Conservation (phyloP, 2,329 filamentous ascomycete species). For the Graphilbum sp. region DNA sequence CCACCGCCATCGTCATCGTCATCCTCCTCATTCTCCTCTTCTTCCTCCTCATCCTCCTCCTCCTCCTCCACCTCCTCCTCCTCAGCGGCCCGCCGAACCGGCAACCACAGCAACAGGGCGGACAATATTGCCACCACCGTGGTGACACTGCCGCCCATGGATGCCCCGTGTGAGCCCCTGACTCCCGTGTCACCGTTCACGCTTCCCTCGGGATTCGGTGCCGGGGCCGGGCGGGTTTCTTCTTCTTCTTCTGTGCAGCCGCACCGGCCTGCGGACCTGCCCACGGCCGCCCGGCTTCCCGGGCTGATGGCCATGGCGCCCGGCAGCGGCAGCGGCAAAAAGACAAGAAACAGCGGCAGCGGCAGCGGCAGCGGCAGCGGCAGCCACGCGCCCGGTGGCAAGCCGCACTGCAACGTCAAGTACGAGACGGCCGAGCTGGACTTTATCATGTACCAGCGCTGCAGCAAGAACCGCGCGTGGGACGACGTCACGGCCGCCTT, state of each 20-base stretch:
- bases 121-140: conserved; percentile 6
- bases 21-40: conserved; percentile 1
- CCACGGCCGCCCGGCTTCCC: not conserved
- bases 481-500: conserved; percentile 10
- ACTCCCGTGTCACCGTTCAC: conserved; percentile 6
- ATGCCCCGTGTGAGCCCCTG: conserved; percentile 1
- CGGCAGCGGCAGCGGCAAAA: not conserved
- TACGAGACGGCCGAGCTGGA: conserved; percentile 12
- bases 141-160: conserved; percentile 4
- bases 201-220: not conserved
- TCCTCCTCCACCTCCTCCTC: not conserved
- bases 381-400: not conserved
- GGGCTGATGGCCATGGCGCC: not conserved
- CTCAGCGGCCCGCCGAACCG: conserved; percentile 1
- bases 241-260: too few relatives aligned
- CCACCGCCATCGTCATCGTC: not conserved
- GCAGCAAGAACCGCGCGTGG: conserved; percentile 11
- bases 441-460: conserved; percentile 13
- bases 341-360: too few relatives aligned
- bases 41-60: not conserved
- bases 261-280: too few relatives aligned
- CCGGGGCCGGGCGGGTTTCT: too few relatives aligned
- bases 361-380: too few relatives aligned
- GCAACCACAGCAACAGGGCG: not conserved
- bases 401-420: conserved; percentile 12